Evolutionary conservation across 2,329 filamentous ascomycete genomes (phyloP).

Genomic region (Lachnellula cervina): DNA sequence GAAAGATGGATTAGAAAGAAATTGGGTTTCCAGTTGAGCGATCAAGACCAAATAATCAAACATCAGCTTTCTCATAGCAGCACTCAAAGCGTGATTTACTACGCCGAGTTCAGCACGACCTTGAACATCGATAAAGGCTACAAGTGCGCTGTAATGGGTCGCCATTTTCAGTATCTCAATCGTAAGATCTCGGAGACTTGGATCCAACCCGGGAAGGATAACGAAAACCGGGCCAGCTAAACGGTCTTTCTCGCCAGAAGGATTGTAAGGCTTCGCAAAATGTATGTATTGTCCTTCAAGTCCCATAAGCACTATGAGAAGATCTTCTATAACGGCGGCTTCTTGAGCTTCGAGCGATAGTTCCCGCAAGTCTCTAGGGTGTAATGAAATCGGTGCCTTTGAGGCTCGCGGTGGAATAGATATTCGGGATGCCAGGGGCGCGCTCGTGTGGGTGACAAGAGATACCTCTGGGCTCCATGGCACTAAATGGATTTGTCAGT

Average conservation of each 20-base stretch:
- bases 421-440: constrained; percentile 44
- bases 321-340: constrained; percentile 78
- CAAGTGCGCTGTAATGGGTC: constrained; percentile 84
- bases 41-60: constrained; percentile 93
- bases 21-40: constrained; percentile 88
- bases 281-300: constrained; percentile 97
- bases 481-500: constrained; percentile 28
- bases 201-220: constrained; percentile 78
- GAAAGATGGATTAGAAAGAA: constrained; percentile 81
- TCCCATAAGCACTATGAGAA: constrained; percentile 95
- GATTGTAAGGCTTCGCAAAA: constrained; percentile 77
- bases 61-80: constrained; percentile 84
- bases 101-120: constrained; percentile 89
- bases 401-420: constrained; percentile 69
- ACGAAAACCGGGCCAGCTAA: constrained; percentile 77
- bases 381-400: constrained; percentile 62
- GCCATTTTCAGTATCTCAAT: constrained; percentile 89
- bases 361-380: constrained; percentile 63
- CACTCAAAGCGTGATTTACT: constrained; percentile 93
- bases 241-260: constrained; percentile 78
- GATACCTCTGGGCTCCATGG: constrained; percentile 78
- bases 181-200: constrained; percentile 82
- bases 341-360: constrained; percentile 80
- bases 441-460: constrained; percentile 61
- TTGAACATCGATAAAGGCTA: constrained; percentile 91